These are phyloP conservation scores for Macadamia tetraphylla DNA, from an alignment of 164 flowering plant genomes.

Conservation along the genomic window DNA sequence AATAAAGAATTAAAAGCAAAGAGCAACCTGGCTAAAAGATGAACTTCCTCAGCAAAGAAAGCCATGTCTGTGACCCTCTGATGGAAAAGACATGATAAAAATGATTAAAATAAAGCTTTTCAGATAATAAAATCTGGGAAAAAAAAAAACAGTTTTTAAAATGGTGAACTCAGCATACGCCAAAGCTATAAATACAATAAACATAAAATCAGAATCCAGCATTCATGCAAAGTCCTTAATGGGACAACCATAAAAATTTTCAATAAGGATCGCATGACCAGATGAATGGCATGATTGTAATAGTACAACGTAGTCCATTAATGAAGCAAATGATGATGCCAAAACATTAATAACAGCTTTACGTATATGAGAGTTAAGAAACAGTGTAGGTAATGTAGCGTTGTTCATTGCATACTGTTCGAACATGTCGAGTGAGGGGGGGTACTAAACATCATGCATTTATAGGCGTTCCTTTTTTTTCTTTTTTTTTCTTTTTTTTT, in stretches of 20 bases:
- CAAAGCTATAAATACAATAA: not conserved
- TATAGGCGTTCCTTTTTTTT: too few species aligned
- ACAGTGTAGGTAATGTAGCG: too few species aligned
- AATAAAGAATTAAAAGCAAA: slow-evolving; percentile 4
- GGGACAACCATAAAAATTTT: not conserved
- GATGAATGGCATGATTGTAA: not conserved
- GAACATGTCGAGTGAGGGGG: too few species aligned
- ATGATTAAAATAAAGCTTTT: not conserved
- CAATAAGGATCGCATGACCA: not conserved
- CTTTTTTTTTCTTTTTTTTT: too few species aligned
- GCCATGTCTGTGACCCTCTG: slow-evolving; percentile 98
- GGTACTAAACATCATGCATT: too few species aligned
- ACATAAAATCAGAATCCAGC: not conserved
- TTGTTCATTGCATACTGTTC: too few species aligned
- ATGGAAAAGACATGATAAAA: slow-evolving; percentile 11
- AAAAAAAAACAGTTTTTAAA: not conserved
- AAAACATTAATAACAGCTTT: not conserved
- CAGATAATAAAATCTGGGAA: not conserved
- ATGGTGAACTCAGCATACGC: not conserved
- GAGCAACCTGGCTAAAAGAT: slow-evolving; percentile 83
- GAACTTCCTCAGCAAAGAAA: slow-evolving; percentile 97
- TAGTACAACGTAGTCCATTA: not conserved
- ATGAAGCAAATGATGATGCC: not conserved
- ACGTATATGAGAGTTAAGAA: not conserved
- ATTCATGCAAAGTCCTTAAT: not conserved